These are phyloP conservation scores for Allium cepa DNA, from an alignment of 106 monocot genomes.

Conservation along the genomic window DNA sequence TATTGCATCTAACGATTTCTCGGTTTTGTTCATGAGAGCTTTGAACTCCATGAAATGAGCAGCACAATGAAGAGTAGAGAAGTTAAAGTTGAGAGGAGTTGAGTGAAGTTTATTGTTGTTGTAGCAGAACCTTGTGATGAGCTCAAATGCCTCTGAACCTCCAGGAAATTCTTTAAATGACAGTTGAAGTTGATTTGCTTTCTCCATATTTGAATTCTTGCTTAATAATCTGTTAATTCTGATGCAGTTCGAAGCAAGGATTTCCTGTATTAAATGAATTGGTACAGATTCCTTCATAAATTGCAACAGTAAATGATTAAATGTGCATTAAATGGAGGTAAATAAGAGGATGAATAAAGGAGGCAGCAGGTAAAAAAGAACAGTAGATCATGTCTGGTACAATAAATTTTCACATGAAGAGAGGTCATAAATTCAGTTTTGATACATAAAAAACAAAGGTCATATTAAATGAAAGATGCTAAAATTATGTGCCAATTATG, in stretches of 20 bases:
- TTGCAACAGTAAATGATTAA: neutral
- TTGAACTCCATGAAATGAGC: slow-evolving; percentile 24
- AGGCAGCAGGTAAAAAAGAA: neutral
- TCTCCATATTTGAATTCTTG: slow-evolving; percentile 15
- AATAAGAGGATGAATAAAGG: slow-evolving; percentile 4
- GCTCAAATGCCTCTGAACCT: slow-evolving; percentile 40
- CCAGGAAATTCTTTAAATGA: slow-evolving; percentile 61
- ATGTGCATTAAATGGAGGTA: slow-evolving; percentile 1
- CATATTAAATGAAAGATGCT: neutral
- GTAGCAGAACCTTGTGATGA: slow-evolving; percentile 16
- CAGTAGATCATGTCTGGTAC: too few species aligned
- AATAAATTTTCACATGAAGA: slow-evolving; percentile 3
- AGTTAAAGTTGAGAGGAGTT: slow-evolving; percentile 9
- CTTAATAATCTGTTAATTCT: slow-evolving; percentile 35
- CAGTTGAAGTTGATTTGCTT: slow-evolving; percentile 27
- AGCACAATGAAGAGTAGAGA: slow-evolving; percentile 7
- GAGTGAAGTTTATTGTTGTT: slow-evolving; percentile 4
- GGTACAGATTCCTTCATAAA: too few species aligned
- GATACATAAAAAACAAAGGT: too few species aligned
- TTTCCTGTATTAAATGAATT: slow-evolving; percentile 34
- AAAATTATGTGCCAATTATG: neutral
- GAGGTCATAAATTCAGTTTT: slow-evolving; percentile 6
- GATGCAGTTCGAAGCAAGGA: slow-evolving; percentile 52
- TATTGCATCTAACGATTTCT: slow-evolving; percentile 34
- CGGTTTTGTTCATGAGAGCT: slow-evolving; percentile 32